Conservation (phyloP, 2,329 filamentous ascomycete species). For the Ramularia endophylla region DNA sequence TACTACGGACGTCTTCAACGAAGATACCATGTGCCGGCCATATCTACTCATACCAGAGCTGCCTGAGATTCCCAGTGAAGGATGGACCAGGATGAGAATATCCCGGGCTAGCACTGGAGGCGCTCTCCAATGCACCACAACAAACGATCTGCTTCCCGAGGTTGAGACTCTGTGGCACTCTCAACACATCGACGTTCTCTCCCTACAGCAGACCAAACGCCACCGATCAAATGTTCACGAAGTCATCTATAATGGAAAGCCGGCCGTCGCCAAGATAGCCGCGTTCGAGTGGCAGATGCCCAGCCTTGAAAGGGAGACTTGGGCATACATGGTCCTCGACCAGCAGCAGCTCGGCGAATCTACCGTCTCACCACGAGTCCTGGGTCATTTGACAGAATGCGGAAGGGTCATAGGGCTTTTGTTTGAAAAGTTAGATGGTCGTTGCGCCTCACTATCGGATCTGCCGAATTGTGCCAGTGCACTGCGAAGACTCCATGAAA, state of each 20-base stretch:
- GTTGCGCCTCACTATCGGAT: conserved; percentile 6
- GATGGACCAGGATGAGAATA: conserved; percentile 24
- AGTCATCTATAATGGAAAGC: conserved; percentile 9
- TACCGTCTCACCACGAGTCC: conserved; percentile 1
- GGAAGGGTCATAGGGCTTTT: conserved; percentile 7
- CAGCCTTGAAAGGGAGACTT: conserved; percentile 30
- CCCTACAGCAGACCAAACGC: conserved; percentile 17
- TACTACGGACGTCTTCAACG: conserved; percentile 1
- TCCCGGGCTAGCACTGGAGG: conserved; percentile 11
- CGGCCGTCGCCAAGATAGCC: conserved; percentile 14
- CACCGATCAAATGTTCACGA: conserved; percentile 20
- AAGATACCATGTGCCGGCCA: conserved; percentile 30
- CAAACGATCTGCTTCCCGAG: conserved; percentile 16
- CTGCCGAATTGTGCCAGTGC: conserved; percentile 5
- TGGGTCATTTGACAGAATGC: conserved; percentile 9
- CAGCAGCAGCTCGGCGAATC: conserved; percentile 2
- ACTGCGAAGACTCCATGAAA: conserved; percentile 8
- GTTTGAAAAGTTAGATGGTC: conserved; percentile 5
- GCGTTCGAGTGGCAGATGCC: conserved; percentile 33
- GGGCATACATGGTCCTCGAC: conserved; percentile 22
- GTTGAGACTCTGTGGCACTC: conserved; percentile 20
- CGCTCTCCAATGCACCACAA: conserved; percentile 13
- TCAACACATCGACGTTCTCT: conserved; percentile 22
- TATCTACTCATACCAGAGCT: conserved; percentile 26
- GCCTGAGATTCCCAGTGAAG: conserved; percentile 22